phyloP scores from a whole-genome alignment of 352 stramenopile species.

The Phytopythium delawarense region DNA sequence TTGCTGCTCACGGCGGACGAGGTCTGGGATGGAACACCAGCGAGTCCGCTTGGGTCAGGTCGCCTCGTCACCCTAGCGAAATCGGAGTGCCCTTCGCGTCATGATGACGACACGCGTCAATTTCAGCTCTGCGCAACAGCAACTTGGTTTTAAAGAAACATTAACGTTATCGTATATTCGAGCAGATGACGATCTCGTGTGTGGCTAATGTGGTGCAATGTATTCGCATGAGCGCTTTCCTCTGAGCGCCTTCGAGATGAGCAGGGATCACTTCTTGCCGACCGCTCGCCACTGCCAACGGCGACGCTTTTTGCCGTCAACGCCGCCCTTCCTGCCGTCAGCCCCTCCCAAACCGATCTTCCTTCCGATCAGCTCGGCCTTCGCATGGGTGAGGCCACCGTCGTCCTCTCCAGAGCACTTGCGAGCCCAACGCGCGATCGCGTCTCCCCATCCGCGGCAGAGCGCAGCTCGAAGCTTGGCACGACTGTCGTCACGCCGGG shows the following conservation, averaged over 20 bases:
- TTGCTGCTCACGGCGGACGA: too few relatives aligned
- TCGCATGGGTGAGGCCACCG: neutral
- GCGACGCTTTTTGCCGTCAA: neutral
- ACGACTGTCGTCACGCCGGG: neutral
- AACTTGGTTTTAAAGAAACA: too few relatives aligned
- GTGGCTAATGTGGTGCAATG: too few relatives aligned
- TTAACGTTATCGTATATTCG: too few relatives aligned
- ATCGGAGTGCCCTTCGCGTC: neutral
- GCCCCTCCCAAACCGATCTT: neutral
- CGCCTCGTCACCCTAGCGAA: neutral
- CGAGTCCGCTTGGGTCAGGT: too few relatives aligned
- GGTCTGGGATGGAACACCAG: too few relatives aligned
- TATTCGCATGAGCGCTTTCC: neutral
- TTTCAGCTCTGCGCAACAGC: too few relatives aligned
- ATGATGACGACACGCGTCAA: too few relatives aligned
- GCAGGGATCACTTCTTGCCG: neutral
- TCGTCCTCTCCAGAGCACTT: neutral
- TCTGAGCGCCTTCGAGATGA: too few relatives aligned
- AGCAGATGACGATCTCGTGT: too few relatives aligned
- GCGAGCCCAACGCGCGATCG: neutral
- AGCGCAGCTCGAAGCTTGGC: too few relatives aligned
- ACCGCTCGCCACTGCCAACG: neutral
- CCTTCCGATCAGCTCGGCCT: neutral
- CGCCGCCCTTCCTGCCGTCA: neutral
- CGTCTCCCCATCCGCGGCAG: neutral